Evolutionary conservation across 208 protist genomes (phyloP), one percentile per base, ranked within the genome.

Genomic region (Strigomonas culicis): DNA sequence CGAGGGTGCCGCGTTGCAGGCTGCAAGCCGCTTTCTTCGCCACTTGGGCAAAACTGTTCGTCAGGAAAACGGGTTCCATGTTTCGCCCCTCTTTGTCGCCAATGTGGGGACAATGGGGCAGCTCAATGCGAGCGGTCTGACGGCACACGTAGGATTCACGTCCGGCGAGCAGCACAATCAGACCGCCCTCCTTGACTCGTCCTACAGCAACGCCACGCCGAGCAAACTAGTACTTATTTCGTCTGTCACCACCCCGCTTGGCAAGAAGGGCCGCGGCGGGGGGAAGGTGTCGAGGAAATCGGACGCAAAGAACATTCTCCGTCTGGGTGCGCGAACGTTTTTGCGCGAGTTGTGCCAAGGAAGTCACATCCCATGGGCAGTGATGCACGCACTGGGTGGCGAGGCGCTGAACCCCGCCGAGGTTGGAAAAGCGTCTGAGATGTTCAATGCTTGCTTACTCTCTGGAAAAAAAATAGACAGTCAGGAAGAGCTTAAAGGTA

Each of bases 201-300:
- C 89, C n/a, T 93, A 88, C 71, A 93, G 86, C 76, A 93, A 90
- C 60, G 89, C 89, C 13, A 91, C 79, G 15, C 89, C 86, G 51
- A 90, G 73, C 75, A 91, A 87, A 63, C 77, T 93, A 51, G 74
- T 95, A 11, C 84, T 82, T 59, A 84, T 92, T 66, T 92, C 89
- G 0, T 79, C 84, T 32, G 66, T 86, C 15, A 66, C 79, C 22
- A 72, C 66, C 25, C 74, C 70, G 56, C 71, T 72, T 27, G 74
- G 73, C 52, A 84, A 81, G 59, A 74, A 67, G 2, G 57, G 51
- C 25, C 58, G 50, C 62, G 59, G 46, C 71, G 75, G 28, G 58
- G 55, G 51, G 70, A 79, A 32, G 51, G 32, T 11, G 34, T 28
- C 19, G 66, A 77, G 52, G 68, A 80, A 65, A 74, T 79, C 25